Base-by-base conservation (phyloP, 2,329 filamentous ascomycete genomes). In the Penicillium freii region DNA sequence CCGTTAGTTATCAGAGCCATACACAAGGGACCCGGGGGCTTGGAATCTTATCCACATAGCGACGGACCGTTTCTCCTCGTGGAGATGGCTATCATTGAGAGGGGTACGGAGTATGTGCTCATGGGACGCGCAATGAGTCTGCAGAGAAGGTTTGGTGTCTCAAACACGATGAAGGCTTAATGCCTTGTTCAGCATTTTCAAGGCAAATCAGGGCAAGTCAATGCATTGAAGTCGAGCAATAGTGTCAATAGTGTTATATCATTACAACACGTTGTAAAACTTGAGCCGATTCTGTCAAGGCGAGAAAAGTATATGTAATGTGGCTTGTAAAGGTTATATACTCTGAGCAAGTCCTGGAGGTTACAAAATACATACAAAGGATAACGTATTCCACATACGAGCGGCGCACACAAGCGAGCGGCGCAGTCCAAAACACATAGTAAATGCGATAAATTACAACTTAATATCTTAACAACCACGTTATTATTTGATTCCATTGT, bases 41-140 rank as follows among this genome's bases (percentile, higher is more conserved):
- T 50, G 45, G 51, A 4, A 50, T 10, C 11, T 21, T 54, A 50
- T 13, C 44, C 45, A 50, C 52, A 40, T 49, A 36, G 39, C 17
- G 29, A 47, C 40, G 40, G 31, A 33, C 45, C 29, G 34, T 49
- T 50, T 36, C 13, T 33, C 34, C 43, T 40, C 42, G 33, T 40
- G 51, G 43, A n/a, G 21, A 23, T 53, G 23, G 33, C 10, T 29
- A n/a, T 23, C 13, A 10, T 40, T 33, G n/a, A 33, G 34, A 25
- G 11, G 11, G 9, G n/a, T n/a, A n/a, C n/a, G n/a, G n/a, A n/a
- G 19, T 27, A 9, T 50, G 19, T 46, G 42, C 11, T 38, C 40
- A 33, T 5, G 0, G 10, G 21, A 43, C 38, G 45, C 38, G 45
- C 29, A 50, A 43, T 29, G 29, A 42, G 5, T 43, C 27, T 31